Evolutionary conservation across 257 asterid genomes (phyloP).

Genomic region (Fraxinus excelsior): DNA sequence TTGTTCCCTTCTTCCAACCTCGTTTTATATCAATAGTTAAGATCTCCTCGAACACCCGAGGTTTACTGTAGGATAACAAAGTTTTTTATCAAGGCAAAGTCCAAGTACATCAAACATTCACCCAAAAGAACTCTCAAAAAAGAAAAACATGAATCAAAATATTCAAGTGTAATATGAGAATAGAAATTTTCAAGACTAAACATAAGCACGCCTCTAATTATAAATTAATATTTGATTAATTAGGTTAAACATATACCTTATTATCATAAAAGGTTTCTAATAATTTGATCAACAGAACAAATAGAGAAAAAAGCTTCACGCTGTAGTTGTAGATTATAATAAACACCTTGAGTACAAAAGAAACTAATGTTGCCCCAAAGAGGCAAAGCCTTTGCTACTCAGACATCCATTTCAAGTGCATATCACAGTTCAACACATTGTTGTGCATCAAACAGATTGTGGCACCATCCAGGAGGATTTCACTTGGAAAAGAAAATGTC

Average conservation of each 20-base stretch:
- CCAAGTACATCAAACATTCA: not conserved
- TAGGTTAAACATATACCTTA: not conserved
- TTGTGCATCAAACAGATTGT: not conserved
- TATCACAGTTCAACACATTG: not conserved
- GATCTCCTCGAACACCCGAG: constrained; percentile 66
- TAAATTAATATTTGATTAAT: too few relatives aligned
- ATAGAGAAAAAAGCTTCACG: not conserved
- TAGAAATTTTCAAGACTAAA: not conserved
- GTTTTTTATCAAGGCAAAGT: constrained; percentile 20
- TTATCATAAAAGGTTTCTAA: not conserved
- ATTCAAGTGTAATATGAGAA: not conserved
- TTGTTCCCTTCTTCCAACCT: constrained; percentile 98
- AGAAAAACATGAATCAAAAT: constrained; percentile 2
- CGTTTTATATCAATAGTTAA: constrained; percentile 81
- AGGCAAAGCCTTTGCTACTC: not conserved
- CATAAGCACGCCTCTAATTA: not conserved
- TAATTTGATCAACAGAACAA: not conserved
- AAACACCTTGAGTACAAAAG: not conserved
- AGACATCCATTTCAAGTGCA: too few relatives aligned
- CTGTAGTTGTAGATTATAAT: not conserved
- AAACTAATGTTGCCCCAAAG: not conserved
- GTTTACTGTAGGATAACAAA: constrained; percentile 50
- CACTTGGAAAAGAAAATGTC: not conserved
- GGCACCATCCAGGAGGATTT: not conserved
- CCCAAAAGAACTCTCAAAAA: not conserved